Conservation (phyloP, 148 eudicot species). For the Oxyria digyna region DNA sequence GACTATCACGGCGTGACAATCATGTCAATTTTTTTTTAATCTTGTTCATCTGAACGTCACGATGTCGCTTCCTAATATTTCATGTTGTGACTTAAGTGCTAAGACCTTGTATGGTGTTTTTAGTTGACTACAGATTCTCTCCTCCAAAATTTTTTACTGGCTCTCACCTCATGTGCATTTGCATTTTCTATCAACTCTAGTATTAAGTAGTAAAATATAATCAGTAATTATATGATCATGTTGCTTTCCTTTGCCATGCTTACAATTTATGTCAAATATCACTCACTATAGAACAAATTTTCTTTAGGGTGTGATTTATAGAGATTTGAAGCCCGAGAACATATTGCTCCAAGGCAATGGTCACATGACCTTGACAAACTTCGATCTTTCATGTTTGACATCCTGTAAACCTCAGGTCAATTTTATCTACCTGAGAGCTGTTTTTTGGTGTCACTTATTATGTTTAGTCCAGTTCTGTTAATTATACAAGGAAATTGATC, state of each 20-base stretch:
- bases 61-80: too few relatives aligned
- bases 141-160: too few relatives aligned
- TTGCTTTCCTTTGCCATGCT: neutral
- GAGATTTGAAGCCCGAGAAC: conserved; percentile 97
- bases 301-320: conserved; percentile 69
- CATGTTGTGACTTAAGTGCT: too few relatives aligned
- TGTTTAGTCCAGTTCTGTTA: neutral
- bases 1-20: too few relatives aligned
- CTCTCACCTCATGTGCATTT: neutral
- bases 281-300: neutral
- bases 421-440: neutral
- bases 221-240: neutral
- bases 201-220: neutral
- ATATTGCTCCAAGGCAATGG: conserved; percentile 73
- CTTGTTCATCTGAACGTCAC: too few relatives aligned
- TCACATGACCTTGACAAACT: conserved; percentile 83
- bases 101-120: too few relatives aligned
- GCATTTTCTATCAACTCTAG: neutral
- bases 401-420: conserved; percentile 90
- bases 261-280: neutral
- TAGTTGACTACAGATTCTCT: too few relatives aligned
- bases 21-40: too few relatives aligned
- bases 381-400: conserved; percentile 94
- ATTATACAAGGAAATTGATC: neutral
- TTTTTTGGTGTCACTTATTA: neutral